Conservation (phyloP, 495 filamentous ascomycete species). For the Mytilinidion resinicola region DNA sequence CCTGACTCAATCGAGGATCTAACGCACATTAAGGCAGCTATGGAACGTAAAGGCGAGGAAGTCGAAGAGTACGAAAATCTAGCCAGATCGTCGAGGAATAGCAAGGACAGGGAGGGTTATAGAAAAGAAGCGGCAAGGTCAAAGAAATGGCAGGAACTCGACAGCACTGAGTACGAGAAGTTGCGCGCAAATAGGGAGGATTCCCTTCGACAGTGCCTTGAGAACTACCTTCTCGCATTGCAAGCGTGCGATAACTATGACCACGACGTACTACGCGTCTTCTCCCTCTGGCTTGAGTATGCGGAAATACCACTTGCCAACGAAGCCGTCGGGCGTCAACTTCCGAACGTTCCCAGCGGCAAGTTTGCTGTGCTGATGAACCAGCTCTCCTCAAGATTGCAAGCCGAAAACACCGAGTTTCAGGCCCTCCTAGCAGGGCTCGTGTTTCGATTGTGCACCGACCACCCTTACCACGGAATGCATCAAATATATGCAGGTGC, state of each 20-base stretch:
- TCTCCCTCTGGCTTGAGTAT: slow-evolving; percentile 86
- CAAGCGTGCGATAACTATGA: slow-evolving; percentile 80
- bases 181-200: slow-evolving; percentile 66
- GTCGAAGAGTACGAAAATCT: slow-evolving; percentile 58
- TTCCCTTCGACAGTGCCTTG: slow-evolving; percentile 79
- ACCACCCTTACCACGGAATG: slow-evolving; percentile 95
- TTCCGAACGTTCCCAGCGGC: slow-evolving; percentile 69
- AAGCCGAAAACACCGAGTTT: slow-evolving; percentile 61
- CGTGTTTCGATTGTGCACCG: slow-evolving; percentile 72
- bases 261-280: slow-evolving; percentile 87
- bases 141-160: slow-evolving; percentile 82
- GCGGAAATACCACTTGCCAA: slow-evolving; percentile 67
- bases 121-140: slow-evolving; percentile 51
- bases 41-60: slow-evolving; percentile 73
- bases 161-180: slow-evolving; percentile 78
- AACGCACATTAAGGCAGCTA: slow-evolving; percentile 68
- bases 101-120: slow-evolving; percentile 41
- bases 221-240: slow-evolving; percentile 86
- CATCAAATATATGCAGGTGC: slow-evolving; percentile 85
- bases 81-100: slow-evolving; percentile 44
- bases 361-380: slow-evolving; percentile 96
- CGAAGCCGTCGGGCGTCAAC: slow-evolving; percentile 60
- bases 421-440: slow-evolving; percentile 66
- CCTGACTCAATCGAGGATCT: slow-evolving; percentile 79
- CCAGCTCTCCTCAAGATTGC: slow-evolving; percentile 83